Base-by-base conservation (phyloP, 139 green algal species). In the Chlorella sp. region DNA sequence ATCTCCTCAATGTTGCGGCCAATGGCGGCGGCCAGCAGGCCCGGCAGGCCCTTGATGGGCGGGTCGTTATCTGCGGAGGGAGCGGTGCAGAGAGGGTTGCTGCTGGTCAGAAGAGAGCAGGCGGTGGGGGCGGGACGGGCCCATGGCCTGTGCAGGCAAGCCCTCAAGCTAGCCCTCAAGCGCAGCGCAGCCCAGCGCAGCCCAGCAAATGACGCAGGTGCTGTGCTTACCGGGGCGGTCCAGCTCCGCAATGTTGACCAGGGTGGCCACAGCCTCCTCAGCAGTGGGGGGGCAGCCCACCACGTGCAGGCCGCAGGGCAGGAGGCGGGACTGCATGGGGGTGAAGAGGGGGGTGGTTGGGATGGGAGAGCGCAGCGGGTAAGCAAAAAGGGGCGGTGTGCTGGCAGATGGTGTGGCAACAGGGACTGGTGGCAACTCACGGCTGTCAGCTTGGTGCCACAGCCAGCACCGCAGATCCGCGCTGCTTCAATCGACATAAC, bases 171-270 rank as follows among this genome's bases (percentile, higher is more conserved):
- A n/a, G n/a, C n/a, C n/a, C n/a, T n/a, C n/a, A n/a, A n/a, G n/a
- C n/a, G 39, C 38, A 38, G 3, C 25, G 67, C 67, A 74, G 67
- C 67, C 36, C 32, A 18, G 17, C 32, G 34, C 67, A 36, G 15
- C 26, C 12, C 64, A 41, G 64, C 28, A 34, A 28, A n/a, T n/a
- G n/a, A n/a, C n/a, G n/a, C n/a, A n/a, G n/a, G 3, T 5, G 23
- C 30, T 41, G 26, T 81, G 60, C 70, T 87, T 81, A 84, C 98
- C 95, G 21, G 95, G 95, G 63, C 97, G 93, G 93, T 99, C 97
- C 51, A 99, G 96, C 88, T 96, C 95, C 0, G 93, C 97, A 70
- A 99, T 99, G 95, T 99, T 99, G 87, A 98, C 97, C 74, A 99
- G 92, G 18, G 97, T 99, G 79, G 97, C 97, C 11, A 99, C 89